Percentiles rank a stretch among this genome's conserved stretches.
Evolutionary conservation across 2,329 filamentous ascomycete species (phyloP).

Genomic region (Massarina eburnea): DNA sequence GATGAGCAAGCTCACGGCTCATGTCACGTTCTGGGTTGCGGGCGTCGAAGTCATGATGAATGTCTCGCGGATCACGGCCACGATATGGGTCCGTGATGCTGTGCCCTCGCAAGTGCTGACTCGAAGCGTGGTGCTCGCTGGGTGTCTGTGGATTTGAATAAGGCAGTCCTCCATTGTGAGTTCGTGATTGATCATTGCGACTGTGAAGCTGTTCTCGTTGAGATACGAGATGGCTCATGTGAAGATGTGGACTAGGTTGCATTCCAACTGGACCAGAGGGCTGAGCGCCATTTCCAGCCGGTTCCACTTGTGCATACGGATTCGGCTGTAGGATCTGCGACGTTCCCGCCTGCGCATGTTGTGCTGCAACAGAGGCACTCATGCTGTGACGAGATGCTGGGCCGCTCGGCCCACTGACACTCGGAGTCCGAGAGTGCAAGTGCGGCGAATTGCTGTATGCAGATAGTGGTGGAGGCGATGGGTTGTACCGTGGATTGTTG

Average conservation of each 20-base stretch:
- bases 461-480: conserved; percentile 35
- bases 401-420: conserved; percentile 30
- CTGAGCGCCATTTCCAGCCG: conserved; percentile 28
- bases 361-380: conserved; percentile 20
- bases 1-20: conserved; percentile 33
- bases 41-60: conserved; percentile 30
- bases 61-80: conserved; percentile 30
- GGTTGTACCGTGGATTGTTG: conserved; percentile 33
- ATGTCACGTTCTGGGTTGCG: conserved; percentile 38
- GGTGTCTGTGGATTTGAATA: conserved; percentile 40
- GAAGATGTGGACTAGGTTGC: conserved; percentile 40
- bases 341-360: conserved; percentile 16
- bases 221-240: conserved; percentile 30
- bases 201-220: conserved; percentile 27
- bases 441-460: conserved; percentile 37
- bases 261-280: conserved; percentile 37
- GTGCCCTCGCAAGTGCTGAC: conserved; percentile 26
- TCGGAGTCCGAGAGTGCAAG: conserved; percentile 38
- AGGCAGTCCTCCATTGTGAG: conserved; percentile 29
- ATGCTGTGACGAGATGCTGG: conserved; percentile 29
- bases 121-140: conserved; percentile 27
- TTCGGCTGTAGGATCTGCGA: conserved; percentile 40
- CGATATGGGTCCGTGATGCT: conserved; percentile 32
- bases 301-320: conserved; percentile 41
- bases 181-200: conserved; percentile 37